Evolutionary conservation across 2,329 filamentous ascomycete genomes (phyloP), one percentile per base, ranked within the genome.

Genomic region (Exophiala xenobiotica): DNA sequence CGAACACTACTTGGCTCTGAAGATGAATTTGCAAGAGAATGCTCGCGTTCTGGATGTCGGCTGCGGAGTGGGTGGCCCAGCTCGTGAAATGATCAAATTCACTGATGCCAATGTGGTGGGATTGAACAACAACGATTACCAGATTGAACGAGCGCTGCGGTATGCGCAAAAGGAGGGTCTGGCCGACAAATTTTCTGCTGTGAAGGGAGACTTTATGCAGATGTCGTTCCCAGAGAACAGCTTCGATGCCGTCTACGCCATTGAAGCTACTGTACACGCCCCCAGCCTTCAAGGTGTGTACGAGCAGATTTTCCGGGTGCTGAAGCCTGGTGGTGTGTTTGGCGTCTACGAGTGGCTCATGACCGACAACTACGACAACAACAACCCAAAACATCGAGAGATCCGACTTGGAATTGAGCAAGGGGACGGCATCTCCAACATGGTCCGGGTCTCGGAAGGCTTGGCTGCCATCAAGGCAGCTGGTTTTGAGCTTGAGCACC

Each of bases 341-440:
- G 93, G 92, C 67, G 92, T 97, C 46, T 99, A 97, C 74, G 93
- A 99, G 74, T 97, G 93, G 93, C 79, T 97, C 67, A 97, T 99
- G 93, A 97, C 91, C 5, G 91, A 96, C 58, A 77, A 85, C 19
- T 99, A 96, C 73, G 87, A 97, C 75, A 92, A 95, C 68, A 78
- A 87, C 54, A 90, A 96, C 78, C 71, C 88, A 1, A 78, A 84
- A 65, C 93, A 97, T 76, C 87, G 90, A 61, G 83, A 88, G 68
- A 93, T 97, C 67, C 88, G 93, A 59, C 83, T 96, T 14, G 91
- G 87, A 59, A 99, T 99, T 60, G 93, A 99, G 78, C 85, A 90
- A 68, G 93, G 93, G 65, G 87, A 97, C 67, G 93, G 93, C 62
- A 97, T 99, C 69, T 90, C 90, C 65, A 96, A 96, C 77, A 96